A percentile compares a stretch with the other conserved stretches of the same genome.
phyloP scores from a whole-genome alignment of 768 basidiomycete genomes.

The Rhodotorula taiwanensis region DNA sequence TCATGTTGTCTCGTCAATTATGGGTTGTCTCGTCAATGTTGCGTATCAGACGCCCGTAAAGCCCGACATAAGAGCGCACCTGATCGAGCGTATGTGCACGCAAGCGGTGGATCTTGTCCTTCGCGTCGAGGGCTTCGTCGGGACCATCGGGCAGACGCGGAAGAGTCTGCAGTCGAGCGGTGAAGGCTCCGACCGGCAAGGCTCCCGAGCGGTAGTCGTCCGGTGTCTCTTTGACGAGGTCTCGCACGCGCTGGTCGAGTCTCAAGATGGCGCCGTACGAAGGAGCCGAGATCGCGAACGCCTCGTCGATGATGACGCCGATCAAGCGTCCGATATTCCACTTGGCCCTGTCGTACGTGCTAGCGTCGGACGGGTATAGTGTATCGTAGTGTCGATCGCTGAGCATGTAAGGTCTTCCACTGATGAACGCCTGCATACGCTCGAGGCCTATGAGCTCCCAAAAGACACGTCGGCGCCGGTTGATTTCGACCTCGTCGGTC shows the following conservation, averaged over 20 bases:
- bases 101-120: neutral
- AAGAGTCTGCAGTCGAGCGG: conserved; percentile 1
- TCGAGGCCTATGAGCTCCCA: conserved; percentile 25
- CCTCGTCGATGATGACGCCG: conserved; percentile 23
- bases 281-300: conserved; percentile 22
- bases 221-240: conserved; percentile 20
- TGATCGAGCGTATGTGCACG: conserved; percentile 19
- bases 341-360: conserved; percentile 11
- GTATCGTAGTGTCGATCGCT: conserved; percentile 22
- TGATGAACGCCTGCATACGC: conserved; percentile 22
- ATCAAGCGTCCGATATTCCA: conserved; percentile 28
- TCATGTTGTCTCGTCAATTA: no score
- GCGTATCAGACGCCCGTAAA: no score
- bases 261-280: conserved; percentile 25
- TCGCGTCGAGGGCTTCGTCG: neutral
- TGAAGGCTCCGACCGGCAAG: conserved; percentile 7
- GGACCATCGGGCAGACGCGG: conserved; percentile 5
- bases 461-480: conserved; percentile 17
- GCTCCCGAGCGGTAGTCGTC: conserved; percentile 9
- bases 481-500: conserved; percentile 13
- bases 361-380: conserved; percentile 1
- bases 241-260: conserved; percentile 28
- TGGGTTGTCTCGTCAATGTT: no score
- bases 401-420: conserved; percentile 19
- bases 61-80: no score